Base-by-base conservation (phyloP, 1,284 basidiomycete genomes). In the Athelia psychrophila region DNA sequence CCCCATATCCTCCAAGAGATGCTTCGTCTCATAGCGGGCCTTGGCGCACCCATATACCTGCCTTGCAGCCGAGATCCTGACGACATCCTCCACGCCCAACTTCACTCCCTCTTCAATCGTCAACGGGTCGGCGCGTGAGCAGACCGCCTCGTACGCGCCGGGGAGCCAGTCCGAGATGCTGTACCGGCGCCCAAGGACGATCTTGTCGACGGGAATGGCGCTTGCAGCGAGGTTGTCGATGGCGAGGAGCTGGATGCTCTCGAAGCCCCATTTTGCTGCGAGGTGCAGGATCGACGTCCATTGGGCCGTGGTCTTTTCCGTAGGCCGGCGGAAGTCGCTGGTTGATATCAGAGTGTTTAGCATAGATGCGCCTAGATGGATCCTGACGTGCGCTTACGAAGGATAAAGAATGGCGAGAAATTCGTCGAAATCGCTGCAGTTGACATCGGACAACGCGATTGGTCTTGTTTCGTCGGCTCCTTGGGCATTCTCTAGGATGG, bases 401-500 rank as follows among this genome's bases (percentile, higher is more conserved):
- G 50, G 50, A 32, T 54, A 54, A 13, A 52, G 36, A 8, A 54
- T 40, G 8, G 20, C 19, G 10, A 54, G 24, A 27, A 54, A 54
- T 3, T 35, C n/a, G 22, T 48, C 53, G 23, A 54, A 52, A 25
- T 54, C 53, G 16, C 33, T 23, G 13, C 22, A 36, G 15, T 24
- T 19, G 1, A 49, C 40, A 33, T 35, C 51, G 22, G 24, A 19
- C 9, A 54, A 20, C 10, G 18, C n/a, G 30, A 54, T 54, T 15
- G 53, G 51, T 23, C 44, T 27, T 44, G 44, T 18, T n/a, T n/a
- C n/a, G n/a, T n/a, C n/a, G n/a, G n/a, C n/a, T n/a, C n/a, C n/a
- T n/a, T 49, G 19, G 22, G 12, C 38, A 18, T 49, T 9, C 32
- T 27, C 19, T 1, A 46, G 20, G 35, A 51, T 38, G n/a, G 32